These are phyloP conservation scores for Digitaria exilis DNA, from an alignment of 202 grass and related monocot genomes.

Conservation along the genomic window DNA sequence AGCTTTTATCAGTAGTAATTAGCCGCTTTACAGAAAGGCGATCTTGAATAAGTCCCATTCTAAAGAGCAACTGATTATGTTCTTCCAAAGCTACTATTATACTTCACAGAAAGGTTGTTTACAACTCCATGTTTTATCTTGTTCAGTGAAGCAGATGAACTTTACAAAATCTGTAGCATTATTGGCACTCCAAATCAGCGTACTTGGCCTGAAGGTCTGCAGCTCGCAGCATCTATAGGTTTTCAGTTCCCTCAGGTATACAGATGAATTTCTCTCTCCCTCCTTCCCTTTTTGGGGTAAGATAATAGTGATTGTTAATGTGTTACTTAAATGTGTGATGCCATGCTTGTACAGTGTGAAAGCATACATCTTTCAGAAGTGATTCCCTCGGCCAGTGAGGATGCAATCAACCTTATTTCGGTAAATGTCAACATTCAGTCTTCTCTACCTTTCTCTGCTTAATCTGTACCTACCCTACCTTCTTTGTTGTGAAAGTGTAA, in stretches of 20 bases:
- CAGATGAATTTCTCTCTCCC: not conserved
- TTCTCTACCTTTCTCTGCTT: not conserved
- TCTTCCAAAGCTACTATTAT: not conserved
- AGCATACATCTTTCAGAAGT: constrained; percentile 68
- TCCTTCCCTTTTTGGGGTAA: not conserved
- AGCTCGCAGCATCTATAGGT: constrained; percentile 71
- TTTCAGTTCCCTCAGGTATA: constrained; percentile 91
- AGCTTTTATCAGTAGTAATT: too few relatives aligned
- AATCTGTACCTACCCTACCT: not conserved
- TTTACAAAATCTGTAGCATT: constrained; percentile 93
- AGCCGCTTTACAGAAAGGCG: not conserved
- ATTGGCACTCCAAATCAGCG: constrained; percentile 74
- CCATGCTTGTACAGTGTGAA: constrained; percentile 50
- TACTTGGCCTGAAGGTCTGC: constrained; percentile 84
- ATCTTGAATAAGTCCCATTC: not conserved
- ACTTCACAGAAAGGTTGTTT: not conserved
- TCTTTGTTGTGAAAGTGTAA: not conserved
- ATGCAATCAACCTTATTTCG: constrained; percentile 85
- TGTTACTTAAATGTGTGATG: not conserved
- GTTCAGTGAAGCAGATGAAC: constrained; percentile 84
- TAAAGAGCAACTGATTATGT: not conserved
- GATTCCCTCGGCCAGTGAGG: constrained; percentile 73
- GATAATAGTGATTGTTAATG: not conserved
- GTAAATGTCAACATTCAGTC: constrained; percentile 43
- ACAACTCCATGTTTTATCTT: constrained; percentile 28